These are phyloP conservation scores for Penicillium vulpinum DNA, from an alignment of 2,329 filamentous ascomycete species.

Conservation along the genomic window DNA sequence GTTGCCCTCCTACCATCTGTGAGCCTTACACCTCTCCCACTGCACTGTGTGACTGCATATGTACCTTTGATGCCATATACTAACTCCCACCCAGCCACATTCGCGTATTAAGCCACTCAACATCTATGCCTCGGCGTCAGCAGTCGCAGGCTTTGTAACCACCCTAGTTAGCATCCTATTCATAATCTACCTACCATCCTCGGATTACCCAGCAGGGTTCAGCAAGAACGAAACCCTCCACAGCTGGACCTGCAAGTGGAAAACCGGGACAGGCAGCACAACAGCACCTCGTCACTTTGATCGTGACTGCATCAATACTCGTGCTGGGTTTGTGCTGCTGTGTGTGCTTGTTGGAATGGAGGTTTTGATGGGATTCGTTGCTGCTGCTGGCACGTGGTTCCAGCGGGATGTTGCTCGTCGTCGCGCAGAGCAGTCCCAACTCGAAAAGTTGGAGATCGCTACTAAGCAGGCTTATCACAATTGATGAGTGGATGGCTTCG, in stretches of 20 bases:
- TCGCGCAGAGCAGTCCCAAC: constrained; percentile 24
- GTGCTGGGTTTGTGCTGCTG: constrained; percentile 39
- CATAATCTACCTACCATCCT: constrained; percentile 34
- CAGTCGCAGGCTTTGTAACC: constrained; percentile 38
- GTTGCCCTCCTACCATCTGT: constrained; percentile 40
- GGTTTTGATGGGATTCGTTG: constrained; percentile 34
- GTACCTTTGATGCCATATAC: background rate
- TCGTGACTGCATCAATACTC: constrained; percentile 40
- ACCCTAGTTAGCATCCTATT: constrained; percentile 36
- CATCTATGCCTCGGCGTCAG: constrained; percentile 34
- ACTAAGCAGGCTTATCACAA: constrained; percentile 25
- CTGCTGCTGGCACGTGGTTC: constrained; percentile 33
- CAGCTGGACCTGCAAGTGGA: constrained; percentile 46
- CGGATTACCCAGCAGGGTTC: constrained; percentile 33
- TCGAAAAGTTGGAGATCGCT: constrained; percentile 31
- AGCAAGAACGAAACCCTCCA: constrained; percentile 39
- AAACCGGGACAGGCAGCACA: constrained; percentile 18
- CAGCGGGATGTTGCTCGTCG: constrained; percentile 31
- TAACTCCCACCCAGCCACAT: constrained; percentile 30
- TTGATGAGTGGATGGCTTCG: background rate
- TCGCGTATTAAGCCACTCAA: constrained; percentile 39
- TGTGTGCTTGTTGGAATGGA: constrained; percentile 38
- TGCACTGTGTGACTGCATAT: background rate
- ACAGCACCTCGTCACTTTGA: constrained; percentile 37
- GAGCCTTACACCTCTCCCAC: constrained; percentile 11